Percentiles rank a stretch among this genome's conserved stretches.
These are phyloP conservation scores for Scleroderma bovista DNA, from an alignment of 768 basidiomycete genomes.

Conservation along the genomic window DNA sequence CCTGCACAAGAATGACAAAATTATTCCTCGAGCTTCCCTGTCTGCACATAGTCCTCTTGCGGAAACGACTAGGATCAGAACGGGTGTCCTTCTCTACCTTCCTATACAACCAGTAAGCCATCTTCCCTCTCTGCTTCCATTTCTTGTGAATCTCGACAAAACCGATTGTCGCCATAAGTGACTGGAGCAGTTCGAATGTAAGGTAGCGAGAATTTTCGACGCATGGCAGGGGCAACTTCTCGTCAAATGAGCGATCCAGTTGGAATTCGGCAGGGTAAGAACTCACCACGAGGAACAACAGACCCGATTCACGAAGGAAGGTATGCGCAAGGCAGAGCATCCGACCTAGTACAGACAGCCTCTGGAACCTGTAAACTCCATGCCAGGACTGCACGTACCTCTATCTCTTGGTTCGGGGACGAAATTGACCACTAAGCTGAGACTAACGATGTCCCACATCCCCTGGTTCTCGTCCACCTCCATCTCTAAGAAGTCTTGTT, in stretches of 20 bases:
- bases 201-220: constrained; percentile 83
- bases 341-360: constrained; percentile 40
- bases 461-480: constrained; percentile 42
- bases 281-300: constrained; percentile 69
- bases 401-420: constrained; percentile 68
- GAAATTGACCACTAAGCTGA: constrained; percentile 89
- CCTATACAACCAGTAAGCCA: constrained; percentile 82
- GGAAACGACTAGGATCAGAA: constrained; percentile 26
- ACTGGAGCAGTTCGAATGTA: constrained; percentile 49
- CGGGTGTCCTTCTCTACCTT: constrained; percentile 27
- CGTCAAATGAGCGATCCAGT: constrained; percentile 2
- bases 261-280: neutral
- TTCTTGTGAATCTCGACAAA: constrained; percentile 54
- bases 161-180: constrained; percentile 57
- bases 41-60: constrained; percentile 54
- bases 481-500: constrained; percentile 81
- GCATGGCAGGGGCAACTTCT: constrained; percentile 79
- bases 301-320: constrained; percentile 49
- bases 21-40: constrained; percentile 70
- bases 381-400: constrained; percentile 40
- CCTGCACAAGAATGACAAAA: constrained; percentile 51
- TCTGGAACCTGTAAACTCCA: neutral
- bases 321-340: constrained; percentile 62
- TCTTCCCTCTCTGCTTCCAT: constrained; percentile 72
- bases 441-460: constrained; percentile 75